A percentile compares a stretch with the other conserved stretches of the same genome.
phyloP scores from a whole-genome alignment of 257 asterid species.

The Solanum pennellii region DNA sequence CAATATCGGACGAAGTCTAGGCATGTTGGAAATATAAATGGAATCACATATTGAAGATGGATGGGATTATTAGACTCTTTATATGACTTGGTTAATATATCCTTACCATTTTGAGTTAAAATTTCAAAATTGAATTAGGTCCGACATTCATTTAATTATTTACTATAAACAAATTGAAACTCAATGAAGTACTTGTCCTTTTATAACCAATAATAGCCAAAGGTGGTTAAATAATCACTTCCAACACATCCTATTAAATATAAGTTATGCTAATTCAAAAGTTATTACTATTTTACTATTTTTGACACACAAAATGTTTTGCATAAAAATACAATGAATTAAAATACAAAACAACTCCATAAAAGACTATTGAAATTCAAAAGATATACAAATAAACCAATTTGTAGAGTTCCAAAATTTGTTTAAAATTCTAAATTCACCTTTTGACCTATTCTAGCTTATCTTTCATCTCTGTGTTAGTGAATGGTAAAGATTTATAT shows the following conservation, averaged over 20 bases:
- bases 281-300: not conserved
- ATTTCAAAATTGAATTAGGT: not conserved
- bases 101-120: not conserved
- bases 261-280: not conserved
- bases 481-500: not conserved
- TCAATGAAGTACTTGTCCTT: not conserved
- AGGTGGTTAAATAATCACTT: not conserved
- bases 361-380: not conserved
- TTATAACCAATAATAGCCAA: not conserved
- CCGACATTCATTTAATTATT: not conserved
- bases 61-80: not conserved
- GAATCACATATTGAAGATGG: not conserved
- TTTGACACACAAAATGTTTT: not conserved
- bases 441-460: not conserved
- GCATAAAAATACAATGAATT: not conserved
- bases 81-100: not conserved
- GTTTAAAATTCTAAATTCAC: not conserved
- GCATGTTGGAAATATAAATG: not conserved
- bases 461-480: rapidly evolving
- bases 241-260: not conserved
- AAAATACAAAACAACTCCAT: not conserved
- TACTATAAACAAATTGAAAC: not conserved
- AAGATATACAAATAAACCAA: not conserved
- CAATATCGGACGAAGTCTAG: not conserved
- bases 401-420: not conserved